Evolutionary conservation across 495 filamentous ascomycete species (phyloP), one percentile per base, ranked within the genome.

Genomic region (Halenospora varia): DNA sequence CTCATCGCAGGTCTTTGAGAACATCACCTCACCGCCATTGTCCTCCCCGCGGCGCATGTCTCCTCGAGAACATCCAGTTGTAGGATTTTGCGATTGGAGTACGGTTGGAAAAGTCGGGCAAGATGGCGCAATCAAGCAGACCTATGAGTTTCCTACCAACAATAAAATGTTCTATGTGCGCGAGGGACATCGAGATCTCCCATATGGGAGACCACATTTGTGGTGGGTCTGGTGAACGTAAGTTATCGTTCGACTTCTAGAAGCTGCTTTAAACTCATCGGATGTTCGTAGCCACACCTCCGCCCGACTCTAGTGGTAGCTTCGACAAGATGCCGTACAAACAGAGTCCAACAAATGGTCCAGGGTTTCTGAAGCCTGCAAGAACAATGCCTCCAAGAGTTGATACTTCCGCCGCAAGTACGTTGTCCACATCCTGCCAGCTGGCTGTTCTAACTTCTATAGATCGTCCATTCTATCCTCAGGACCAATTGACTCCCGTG

Each of bases 81-180:
- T 48, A 23, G 40, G 51, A 47, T 47, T 22, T 48, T 40, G 51
- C 19, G 55, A 46, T 52, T 51, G 47, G 54, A 62, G 42, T 51
- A 35, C 47, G 2, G 49, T 26, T 60, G 17, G 44, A 42, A 55
- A 51, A 55, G 8, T 25, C 9, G 68, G 56, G 19, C 82, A 59
- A 79, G 79, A 73, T 77, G 59, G 69, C 70, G 29, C 60, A 72
- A 41, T 71, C 75, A 61, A 74, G 19, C 18, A 56, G 85, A 64
- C 78, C 82, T 57, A 82, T 82, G 75, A 84, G 82, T 74, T 84
- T 92, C 50, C 78, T 98, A 77, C 92, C 93, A 65, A 85, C 85
- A 18, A 91, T 98, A 71, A 97, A 96, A 83, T 98, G 94, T 76
- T 97, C 95, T 49, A 88, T 79, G 69, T 98, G 94, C 68, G 85